phyloP scores from a whole-genome alignment of 176 grass and related monocot genomes.

The Thinopyrum elongatum region DNA sequence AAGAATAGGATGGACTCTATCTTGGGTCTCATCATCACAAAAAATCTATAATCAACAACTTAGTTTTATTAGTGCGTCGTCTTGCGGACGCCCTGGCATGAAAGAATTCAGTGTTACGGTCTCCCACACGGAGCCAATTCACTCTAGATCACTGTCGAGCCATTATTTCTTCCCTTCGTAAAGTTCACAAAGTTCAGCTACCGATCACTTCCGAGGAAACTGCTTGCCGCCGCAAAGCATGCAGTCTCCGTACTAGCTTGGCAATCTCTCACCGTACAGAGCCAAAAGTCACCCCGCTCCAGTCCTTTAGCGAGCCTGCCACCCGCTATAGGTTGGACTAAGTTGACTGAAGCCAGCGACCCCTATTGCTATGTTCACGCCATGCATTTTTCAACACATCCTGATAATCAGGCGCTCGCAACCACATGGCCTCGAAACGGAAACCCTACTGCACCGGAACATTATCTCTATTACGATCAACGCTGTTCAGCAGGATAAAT shows the following conservation, averaged over 20 bases:
- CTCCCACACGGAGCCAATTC: background rate
- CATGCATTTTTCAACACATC: background rate
- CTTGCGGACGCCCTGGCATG: background rate
- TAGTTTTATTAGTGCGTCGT: background rate
- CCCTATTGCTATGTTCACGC: background rate
- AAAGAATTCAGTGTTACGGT: background rate
- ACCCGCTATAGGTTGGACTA: background rate
- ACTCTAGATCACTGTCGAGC: background rate
- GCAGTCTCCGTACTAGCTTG: background rate
- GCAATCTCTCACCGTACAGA: background rate
- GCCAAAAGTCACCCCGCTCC: background rate
- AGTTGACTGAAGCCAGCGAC: background rate
- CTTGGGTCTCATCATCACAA: too few species aligned
- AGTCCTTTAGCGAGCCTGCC: background rate
- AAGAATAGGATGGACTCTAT: too few species aligned
- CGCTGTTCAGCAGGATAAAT: background rate
- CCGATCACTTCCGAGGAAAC: background rate
- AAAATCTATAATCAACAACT: too few species aligned
- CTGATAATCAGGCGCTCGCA: background rate
- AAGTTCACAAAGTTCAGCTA: background rate
- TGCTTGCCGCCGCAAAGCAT: background rate
- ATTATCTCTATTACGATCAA: background rate
- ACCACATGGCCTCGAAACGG: background rate
- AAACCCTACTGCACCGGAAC: background rate
- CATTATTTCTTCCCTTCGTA: background rate